A percentile compares a stretch with the other conserved stretches of the same genome.
These are phyloP conservation scores for Trichoderma endophyticum DNA, from an alignment of 2,329 filamentous ascomycete species.

Conservation along the genomic window DNA sequence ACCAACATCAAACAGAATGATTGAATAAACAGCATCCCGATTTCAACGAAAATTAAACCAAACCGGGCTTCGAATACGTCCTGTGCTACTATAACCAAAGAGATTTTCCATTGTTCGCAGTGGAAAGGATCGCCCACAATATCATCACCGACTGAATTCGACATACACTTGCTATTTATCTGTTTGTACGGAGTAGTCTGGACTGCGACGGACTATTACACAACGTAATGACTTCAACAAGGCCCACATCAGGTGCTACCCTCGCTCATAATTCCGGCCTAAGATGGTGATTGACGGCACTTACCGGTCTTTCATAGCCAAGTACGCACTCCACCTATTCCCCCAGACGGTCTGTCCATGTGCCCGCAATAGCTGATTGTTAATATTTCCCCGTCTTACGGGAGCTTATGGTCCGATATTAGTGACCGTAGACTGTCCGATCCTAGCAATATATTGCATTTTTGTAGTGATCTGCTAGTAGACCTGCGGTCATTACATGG, in stretches of 20 bases:
- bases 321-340: background rate
- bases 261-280: background rate
- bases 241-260: background rate
- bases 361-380: background rate
- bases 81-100: background rate
- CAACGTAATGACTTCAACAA: background rate
- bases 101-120: background rate
- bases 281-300: background rate
- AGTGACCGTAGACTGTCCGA: background rate
- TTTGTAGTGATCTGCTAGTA: background rate
- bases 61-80: background rate
- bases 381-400: background rate
- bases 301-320: background rate
- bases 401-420: background rate
- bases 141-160: background rate
- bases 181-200: background rate
- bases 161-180: background rate
- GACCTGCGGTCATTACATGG: background rate
- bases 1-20: background rate
- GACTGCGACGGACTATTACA: background rate
- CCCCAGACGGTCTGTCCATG: background rate
- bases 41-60: background rate
- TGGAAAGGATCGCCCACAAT: background rate
- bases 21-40: background rate
- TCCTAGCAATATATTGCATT: background rate